Evolutionary conservation across 371 early-diverging fungal species (phyloP), one percentile per base, ranked within the genome.

Genomic region (Coemansia sp.): DNA sequence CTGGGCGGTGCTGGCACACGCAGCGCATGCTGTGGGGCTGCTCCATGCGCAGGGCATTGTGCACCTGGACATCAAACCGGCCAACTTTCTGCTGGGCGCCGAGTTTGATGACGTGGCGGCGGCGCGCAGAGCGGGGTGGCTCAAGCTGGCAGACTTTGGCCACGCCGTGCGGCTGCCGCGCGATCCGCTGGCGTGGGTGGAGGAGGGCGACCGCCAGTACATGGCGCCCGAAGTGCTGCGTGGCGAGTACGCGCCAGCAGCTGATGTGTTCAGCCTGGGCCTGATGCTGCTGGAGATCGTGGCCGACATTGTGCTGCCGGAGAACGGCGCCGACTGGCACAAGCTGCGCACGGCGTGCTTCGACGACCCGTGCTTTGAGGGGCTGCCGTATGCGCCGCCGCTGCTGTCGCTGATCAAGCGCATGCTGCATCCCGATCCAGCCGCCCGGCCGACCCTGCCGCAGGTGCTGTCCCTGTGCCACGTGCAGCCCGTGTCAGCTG

Each of bases 171-270:
- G 83, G 60, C 72, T 84, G 59, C 89, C 91, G 16, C 62, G 58
- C 40, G 62, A 48, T 44, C 63, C 62, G n/a, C 59, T 44, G 51
- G 67, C 63, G 25, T 63, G 75, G 64, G 78, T 66, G 39, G 78
- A 82, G 33, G 99, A 99, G 80, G 99, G 99, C 1, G 99, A 99
- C 83, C 88, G 96, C 68, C 85, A 85, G 40, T 99, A 99, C 67
- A 88, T 99, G 85, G 97, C 98, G 1, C 95, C 94, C 1, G 99
- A 99, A 79, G 79, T 96, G 18, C 75, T 98, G 57, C 70, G 69
- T 25, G 93, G 91, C 58, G 71, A 80, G 8, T 94, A 89, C 79
- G 87, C 88, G 69, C 88, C 87, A 48, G 85, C 92, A 2, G 94
- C 94, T 2, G 99, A 99, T 71, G 84, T 99, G 21, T 99, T 94